Evolutionary conservation across 208 protist genomes (phyloP).

Genomic region (Leishmania braziliensis): DNA sequence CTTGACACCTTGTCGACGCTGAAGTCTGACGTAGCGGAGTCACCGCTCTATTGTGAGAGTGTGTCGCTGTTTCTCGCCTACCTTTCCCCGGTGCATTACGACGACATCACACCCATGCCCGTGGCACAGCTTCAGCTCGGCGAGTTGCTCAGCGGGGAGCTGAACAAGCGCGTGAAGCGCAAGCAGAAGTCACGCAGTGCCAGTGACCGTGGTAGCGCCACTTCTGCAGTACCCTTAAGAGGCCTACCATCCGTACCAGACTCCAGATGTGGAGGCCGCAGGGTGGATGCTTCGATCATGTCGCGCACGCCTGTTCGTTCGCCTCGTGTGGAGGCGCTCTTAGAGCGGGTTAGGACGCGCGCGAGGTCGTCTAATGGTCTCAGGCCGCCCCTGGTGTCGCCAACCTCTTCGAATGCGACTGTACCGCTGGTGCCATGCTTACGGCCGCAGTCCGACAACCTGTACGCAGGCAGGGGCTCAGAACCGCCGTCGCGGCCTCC

Average conservation of each 20-base stretch:
- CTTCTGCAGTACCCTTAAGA: background rate
- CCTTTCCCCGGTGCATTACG: slow-evolving; percentile 77
- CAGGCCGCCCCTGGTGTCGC: slow-evolving; percentile 9
- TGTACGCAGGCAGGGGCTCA: background rate
- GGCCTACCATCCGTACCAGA: background rate
- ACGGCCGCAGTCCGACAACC: slow-evolving; percentile 19
- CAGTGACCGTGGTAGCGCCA: background rate
- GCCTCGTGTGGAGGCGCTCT: background rate
- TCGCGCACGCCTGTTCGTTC: background rate
- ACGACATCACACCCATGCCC: slow-evolving; percentile 62
- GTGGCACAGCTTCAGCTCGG: slow-evolving; percentile 41
- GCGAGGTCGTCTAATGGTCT: slow-evolving; percentile 10
- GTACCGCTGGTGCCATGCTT: slow-evolving; percentile 13
- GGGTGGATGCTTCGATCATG: background rate
- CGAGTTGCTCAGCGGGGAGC: slow-evolving; percentile 44
- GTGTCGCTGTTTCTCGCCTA: slow-evolving; percentile 82
- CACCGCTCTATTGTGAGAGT: slow-evolving; percentile 10
- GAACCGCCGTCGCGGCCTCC: slow-evolving; percentile 10
- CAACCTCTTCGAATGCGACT: background rate
- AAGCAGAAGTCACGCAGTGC: slow-evolving; percentile 17
- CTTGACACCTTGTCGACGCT: background rate
- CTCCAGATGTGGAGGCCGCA: background rate
- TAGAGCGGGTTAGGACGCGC: slow-evolving; percentile 2
- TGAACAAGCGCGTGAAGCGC: slow-evolving; percentile 32
- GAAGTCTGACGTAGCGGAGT: slow-evolving; percentile 5